Evolutionary conservation across 1,284 basidiomycete species (phyloP).

Genomic region (Sutorius eximius): DNA sequence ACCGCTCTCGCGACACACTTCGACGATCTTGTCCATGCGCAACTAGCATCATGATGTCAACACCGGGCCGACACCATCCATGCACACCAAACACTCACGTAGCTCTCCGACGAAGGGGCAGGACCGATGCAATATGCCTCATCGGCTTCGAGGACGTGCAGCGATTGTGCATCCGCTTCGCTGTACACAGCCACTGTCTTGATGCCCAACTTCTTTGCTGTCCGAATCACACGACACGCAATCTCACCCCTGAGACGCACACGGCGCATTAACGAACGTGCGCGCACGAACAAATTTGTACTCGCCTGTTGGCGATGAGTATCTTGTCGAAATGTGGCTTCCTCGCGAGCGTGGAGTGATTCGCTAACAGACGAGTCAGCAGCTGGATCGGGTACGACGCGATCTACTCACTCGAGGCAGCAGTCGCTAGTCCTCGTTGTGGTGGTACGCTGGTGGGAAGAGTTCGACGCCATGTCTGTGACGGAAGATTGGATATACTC

Average conservation of each 20-base stretch:
- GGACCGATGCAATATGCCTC: slow-evolving; percentile 94
- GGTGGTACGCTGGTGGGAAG: not conserved
- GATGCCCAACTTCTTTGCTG: slow-evolving; percentile 85
- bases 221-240: slow-evolving; percentile 89
- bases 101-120: slow-evolving; percentile 84
- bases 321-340: slow-evolving; percentile 79
- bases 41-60: slow-evolving; percentile 50
- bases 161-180: slow-evolving; percentile 74
- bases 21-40: slow-evolving; percentile 85
- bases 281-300: slow-evolving; percentile 20
- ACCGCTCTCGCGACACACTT: slow-evolving; percentile 75
- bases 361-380: slow-evolving; percentile 1
- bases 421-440: slow-evolving; percentile 19
- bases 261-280: not conserved
- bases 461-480: slow-evolving; percentile 1
- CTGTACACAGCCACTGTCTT: slow-evolving; percentile 90
- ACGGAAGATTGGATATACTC: not conserved
- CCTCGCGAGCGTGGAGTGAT: slow-evolving; percentile 11
- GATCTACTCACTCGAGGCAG: slow-evolving; percentile 16
- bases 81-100: slow-evolving; percentile 52
- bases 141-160: slow-evolving; percentile 88
- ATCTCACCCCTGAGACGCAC: slow-evolving; percentile 76
- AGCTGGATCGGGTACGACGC: not conserved
- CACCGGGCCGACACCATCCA: not conserved
- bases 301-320: slow-evolving; percentile 80